Percentiles rank a stretch among this genome's conserved stretches.
phyloP scores from a whole-genome alignment of 768 basidiomycete species.

The Daedaleopsis sinensis region DNA sequence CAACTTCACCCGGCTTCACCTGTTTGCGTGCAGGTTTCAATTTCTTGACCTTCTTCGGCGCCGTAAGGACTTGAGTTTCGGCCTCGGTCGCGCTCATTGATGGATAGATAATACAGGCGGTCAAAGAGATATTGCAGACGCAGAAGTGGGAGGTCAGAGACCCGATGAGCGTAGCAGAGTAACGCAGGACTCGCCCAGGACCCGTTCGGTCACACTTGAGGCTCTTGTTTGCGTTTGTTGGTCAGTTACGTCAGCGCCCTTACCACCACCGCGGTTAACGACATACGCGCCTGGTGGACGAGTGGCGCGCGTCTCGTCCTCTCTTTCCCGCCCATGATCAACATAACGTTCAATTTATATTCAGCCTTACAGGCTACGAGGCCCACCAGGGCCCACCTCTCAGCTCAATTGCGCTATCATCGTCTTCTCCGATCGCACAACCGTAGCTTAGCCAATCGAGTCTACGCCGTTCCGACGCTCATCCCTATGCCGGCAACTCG shows the following conservation, averaged over 20 bases:
- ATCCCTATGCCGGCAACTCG: too few relatives aligned
- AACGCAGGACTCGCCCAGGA: neutral
- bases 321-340: too few relatives aligned
- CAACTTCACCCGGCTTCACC: conserved; percentile 87
- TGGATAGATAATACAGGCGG: neutral
- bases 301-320: neutral
- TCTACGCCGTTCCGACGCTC: too few relatives aligned
- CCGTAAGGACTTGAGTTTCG: conserved; percentile 23
- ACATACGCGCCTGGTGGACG: too few relatives aligned
- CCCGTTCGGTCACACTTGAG: neutral
- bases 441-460: too few relatives aligned
- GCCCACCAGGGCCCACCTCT: too few relatives aligned
- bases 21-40: conserved; percentile 93
- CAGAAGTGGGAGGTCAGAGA: neutral
- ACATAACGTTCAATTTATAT: too few relatives aligned
- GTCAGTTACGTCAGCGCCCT: conserved; percentile 1
- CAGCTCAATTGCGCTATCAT: too few relatives aligned
- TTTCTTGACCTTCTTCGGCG: conserved; percentile 53
- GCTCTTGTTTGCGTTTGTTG: conserved; percentile 17
- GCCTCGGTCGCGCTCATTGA: conserved; percentile 25
- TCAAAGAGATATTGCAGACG: neutral
- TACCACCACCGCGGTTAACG: conserved; percentile 11
- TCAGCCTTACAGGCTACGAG: too few relatives aligned
- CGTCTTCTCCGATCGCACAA: too few relatives aligned
- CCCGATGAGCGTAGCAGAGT: neutral